phyloP scores from a whole-genome alignment of 192 early-diverging fungal species.

The Podila minutissima region DNA sequence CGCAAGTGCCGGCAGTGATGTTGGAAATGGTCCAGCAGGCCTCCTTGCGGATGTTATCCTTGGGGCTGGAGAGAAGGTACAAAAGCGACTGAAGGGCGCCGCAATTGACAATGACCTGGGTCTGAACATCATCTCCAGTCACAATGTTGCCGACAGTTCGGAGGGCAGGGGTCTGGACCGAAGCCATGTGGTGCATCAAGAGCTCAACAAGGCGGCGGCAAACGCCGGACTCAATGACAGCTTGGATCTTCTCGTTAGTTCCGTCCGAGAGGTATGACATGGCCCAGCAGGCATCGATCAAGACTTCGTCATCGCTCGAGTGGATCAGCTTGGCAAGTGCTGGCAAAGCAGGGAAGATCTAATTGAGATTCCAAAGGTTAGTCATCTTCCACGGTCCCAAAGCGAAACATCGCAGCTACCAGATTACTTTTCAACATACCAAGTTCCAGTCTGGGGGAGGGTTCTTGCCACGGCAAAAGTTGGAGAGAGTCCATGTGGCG shows the following conservation, averaged over 20 bases:
- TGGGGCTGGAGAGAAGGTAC: constrained; percentile 83
- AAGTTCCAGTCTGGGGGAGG: constrained; percentile 91
- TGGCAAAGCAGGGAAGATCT: constrained; percentile 89
- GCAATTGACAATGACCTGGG: constrained; percentile 94
- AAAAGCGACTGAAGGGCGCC: constrained; percentile 87
- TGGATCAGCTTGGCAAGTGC: constrained; percentile 92
- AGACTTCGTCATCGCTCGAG: constrained; percentile 92
- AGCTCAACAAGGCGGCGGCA: constrained; percentile 95
- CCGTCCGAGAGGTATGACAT: constrained; percentile 99
- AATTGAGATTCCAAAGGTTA: constrained; percentile 7
- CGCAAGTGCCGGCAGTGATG: constrained; percentile 95
- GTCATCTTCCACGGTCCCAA: too few species aligned
- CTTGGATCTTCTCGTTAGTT: constrained; percentile 96
- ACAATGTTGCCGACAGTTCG: constrained; percentile 99
- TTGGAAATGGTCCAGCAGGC: constrained; percentile 99
- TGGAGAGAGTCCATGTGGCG: constrained; percentile 98
- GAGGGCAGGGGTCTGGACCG: constrained; percentile 96
- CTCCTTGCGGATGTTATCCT: constrained; percentile 98
- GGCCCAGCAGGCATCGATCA: constrained; percentile 99
- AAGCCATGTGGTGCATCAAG: constrained; percentile 85
- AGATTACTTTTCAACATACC: constrained; percentile 44
- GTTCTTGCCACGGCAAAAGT: constrained; percentile 98
- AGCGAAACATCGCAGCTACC: too few species aligned
- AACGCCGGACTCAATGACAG: constrained; percentile 95
- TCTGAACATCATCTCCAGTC: constrained; percentile 97